Base-by-base conservation (phyloP, 768 basidiomycete genomes). In the Mycena metata region DNA sequence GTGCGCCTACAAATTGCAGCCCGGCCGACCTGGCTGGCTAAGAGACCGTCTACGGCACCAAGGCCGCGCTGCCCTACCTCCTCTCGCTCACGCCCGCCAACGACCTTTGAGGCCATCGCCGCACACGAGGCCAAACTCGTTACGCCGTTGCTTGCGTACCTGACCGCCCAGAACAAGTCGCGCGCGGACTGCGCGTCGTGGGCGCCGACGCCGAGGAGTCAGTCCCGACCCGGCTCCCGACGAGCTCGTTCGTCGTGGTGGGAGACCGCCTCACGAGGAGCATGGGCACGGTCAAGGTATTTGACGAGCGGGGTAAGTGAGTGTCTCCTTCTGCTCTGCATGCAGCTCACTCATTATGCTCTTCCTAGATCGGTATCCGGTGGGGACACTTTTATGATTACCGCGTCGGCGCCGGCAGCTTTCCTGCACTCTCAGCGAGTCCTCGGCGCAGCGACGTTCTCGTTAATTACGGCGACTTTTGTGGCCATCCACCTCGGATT, bases 1-100 rank as follows among this genome's bases (percentile, higher is more conserved):
- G 30, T 46, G 65, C 76, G 11, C 88, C 0, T 86, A 86, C 79
- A 93, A 92, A 76, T 83, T 95, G 24, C 89, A 91, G 74, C 87
- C 89, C 0, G 92, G 92, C 12, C 91, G 92, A 0, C 88, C 90
- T 0, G 90, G n/a, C n/a, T n/a, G n/a, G 91, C 15, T 93, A 94
- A 76, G 93, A 94, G 73, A 81, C 88, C 19, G 86, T 89, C 21
- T 90, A 90, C 73, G 87, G 80, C 5, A 81, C 86, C 13, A 89
- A 89, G 0, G 87, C 85, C 9, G 86, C 92, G 17, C 76, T 89
- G 12, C 83, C 84, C 0, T 94, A 94, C 76, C 84, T 95, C 1
- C 80, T 85, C 51, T 86, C 88, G 5, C 84, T 94, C 51, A 85
- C 89, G 0, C 83, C 86, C 3, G 72, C 79, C 24, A 81, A 81